Conservation (phyloP, 176 grass and related monocot genomes). For the Poa pratensis region DNA sequence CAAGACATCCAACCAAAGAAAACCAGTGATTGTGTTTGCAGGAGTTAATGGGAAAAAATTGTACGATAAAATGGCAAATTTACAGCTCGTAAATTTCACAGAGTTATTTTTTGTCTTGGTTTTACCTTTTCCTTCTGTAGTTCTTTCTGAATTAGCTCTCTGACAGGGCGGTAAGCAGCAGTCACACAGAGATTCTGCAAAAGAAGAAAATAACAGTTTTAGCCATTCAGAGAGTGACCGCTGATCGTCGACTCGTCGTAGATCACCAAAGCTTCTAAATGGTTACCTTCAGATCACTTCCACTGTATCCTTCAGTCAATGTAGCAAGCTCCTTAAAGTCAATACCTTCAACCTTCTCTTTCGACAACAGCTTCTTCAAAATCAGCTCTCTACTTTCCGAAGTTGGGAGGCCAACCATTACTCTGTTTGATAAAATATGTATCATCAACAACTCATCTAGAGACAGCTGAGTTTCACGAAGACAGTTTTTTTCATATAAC, state of each 20-base stretch:
- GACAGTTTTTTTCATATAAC: background rate
- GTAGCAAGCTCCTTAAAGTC: conserved; percentile 85
- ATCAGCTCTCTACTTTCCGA: conserved; percentile 79
- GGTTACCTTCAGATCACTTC: conserved; percentile 89
- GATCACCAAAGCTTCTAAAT: background rate
- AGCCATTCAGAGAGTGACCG: background rate
- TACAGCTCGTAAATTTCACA: background rate
- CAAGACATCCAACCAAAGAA: conserved; percentile 18
- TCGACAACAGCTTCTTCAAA: conserved; percentile 61
- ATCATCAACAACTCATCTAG: conserved; percentile 26
- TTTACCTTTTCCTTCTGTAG: conserved; percentile 60
- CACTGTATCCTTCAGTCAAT: conserved; percentile 82
- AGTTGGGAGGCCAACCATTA: conserved; percentile 88
- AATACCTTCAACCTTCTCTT: conserved; percentile 69
- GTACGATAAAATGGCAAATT: background rate
- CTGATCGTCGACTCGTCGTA: background rate
- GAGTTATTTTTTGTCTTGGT: background rate
- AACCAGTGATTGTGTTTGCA: background rate
- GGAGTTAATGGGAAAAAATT: background rate
- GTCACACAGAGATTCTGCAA: conserved; percentile 74
- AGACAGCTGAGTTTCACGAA: background rate
- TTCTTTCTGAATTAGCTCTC: conserved; percentile 82
- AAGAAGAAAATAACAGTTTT: background rate
- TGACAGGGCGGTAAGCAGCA: conserved; percentile 78
- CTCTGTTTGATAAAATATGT: conserved; percentile 51